phyloP scores from a whole-genome alignment of 2,329 filamentous ascomycete genomes.

The Zarea fungicola region DNA sequence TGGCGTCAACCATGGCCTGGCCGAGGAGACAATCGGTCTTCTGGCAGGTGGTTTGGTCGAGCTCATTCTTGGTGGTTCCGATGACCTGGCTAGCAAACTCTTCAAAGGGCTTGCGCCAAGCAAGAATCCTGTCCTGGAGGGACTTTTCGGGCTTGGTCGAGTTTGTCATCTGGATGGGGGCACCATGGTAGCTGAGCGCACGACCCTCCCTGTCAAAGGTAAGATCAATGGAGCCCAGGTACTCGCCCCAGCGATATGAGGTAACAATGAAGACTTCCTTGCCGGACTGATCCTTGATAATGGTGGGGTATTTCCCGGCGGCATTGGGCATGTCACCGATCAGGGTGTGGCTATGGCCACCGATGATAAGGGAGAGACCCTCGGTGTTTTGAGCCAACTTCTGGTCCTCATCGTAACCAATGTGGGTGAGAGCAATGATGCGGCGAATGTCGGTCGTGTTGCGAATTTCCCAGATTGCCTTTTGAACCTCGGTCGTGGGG shows the following conservation, averaged over 20 bases:
- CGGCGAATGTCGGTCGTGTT: slow-evolving; percentile 57
- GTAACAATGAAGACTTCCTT: slow-evolving; percentile 66
- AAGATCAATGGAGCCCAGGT: slow-evolving; percentile 62
- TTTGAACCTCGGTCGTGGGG: slow-evolving; percentile 52
- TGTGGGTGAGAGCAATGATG: slow-evolving; percentile 62
- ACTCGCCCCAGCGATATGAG: slow-evolving; percentile 64
- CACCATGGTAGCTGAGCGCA: slow-evolving; percentile 58
- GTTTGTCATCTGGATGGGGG: slow-evolving; percentile 60
- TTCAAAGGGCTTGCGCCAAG: slow-evolving; percentile 58
- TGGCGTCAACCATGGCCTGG: slow-evolving; percentile 53
- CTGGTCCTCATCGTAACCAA: slow-evolving; percentile 61
- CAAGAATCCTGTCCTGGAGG: slow-evolving; percentile 53
- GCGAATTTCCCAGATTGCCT: slow-evolving; percentile 56
- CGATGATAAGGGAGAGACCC: slow-evolving; percentile 64
- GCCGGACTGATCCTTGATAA: slow-evolving; percentile 53
- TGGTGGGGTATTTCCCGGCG: slow-evolving; percentile 58
- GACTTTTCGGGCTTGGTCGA: slow-evolving; percentile 49
- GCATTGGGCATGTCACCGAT: slow-evolving; percentile 55
- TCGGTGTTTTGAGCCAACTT: slow-evolving; percentile 54
- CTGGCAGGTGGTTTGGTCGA: slow-evolving; percentile 57
- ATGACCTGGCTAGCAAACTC: slow-evolving; percentile 53
- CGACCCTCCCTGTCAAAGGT: slow-evolving; percentile 57
- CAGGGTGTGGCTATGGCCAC: slow-evolving; percentile 55
- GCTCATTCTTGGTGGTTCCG: slow-evolving; percentile 46
- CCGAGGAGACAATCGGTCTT: slow-evolving; percentile 53